Base-by-base conservation (phyloP, 306 rosid genomes). In the Castanospermum australe region DNA sequence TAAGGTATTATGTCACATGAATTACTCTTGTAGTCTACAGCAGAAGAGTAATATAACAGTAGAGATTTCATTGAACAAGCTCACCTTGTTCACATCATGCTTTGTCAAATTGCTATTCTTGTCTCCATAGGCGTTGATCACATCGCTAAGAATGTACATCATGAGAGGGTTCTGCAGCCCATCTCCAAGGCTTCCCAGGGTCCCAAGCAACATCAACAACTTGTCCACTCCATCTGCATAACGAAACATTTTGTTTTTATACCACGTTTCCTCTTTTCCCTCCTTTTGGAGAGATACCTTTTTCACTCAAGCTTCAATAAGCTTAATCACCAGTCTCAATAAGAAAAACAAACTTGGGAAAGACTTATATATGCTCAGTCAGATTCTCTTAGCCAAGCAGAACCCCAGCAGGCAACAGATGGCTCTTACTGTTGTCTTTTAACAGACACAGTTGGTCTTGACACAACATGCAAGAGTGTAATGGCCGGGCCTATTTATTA, bases 121-220 rank as follows among this genome's bases (percentile, higher is more conserved):
- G 65, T 80, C 81, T 67, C 97, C 98, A 51, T 86, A 92, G 22
- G 92, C 88, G 56, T 89, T 94, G 59, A 94, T 90, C 30, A 92
- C 97, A 71, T 91, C 87, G 69, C 92, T 91, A 44, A 94, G 97
- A 83, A 94, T 78, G 79, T 79, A 89, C 94, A 94, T 90, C 88
- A 57, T 88, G 44, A 92, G 92, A 78, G 98, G 98, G 73, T 64
- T 87, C 81, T 92, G 98, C 42, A 88, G 14, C 7, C 98, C 98
- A 82, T 94, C 98, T 62, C 97, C 97, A 33, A 94, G 66, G 84
- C 97, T 88, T 4, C 98, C 98, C 22, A 92, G 57, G 51, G 91
- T 91, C 67, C 98, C 97, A 22, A 94, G 88, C 5, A 91, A 64
- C 93, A 92, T 89, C 76, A 92, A 69, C 77, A 88, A 76, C 85